Base-by-base conservation (phyloP, 441 rosid species). In the Euphorbia corollata region DNA sequence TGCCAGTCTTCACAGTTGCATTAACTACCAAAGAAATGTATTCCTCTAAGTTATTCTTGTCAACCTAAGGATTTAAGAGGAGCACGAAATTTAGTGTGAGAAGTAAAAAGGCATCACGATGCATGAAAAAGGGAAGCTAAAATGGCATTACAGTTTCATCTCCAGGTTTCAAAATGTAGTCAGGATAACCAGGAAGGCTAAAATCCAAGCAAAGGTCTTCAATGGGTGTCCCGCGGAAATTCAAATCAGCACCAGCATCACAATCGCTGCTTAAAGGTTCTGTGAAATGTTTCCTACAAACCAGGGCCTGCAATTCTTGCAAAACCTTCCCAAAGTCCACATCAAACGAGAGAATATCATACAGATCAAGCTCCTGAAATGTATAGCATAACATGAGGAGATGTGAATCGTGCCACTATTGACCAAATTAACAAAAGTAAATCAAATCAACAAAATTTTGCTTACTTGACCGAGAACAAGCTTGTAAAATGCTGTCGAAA, bases 161-260 rank as follows among this genome's bases (percentile, higher is more conserved):
- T 75, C 89, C 97, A 7, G 81, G 74, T 77, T 83, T 92, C 81
- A 96, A 64, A 68, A 78, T 78, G 79, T 84, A 92, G 65, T 92
- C 97, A 13, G 98, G 97, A 80, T 89, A 89, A 61, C 99, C 98
- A 65, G 97, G 99, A 72, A 96, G 88, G 11, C 97, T 86, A 78
- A 96, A 96, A 74, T 91, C 97, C 70, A 96, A 80, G 85, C 78
- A 91, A 65, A 96, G 97, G 69, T 89, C 98, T 77, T 91, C 94
- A 56, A 96, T 73, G 43, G 76, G 78, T 53, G 84, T 74, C 64
- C 96, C 97, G 30, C 81, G 90, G 45, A 96, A 85, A 70, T 71
- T 60, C 66, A 91, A 61, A 76, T 82, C 87, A 43, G 79, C 73
- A 68, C 79, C 51, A n/a, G 72, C 83, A 68, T 75, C 78, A 34